Evolutionary conservation across 202 grass and related monocot species (phyloP).

Genomic region (Brachypodium distachyon): DNA sequence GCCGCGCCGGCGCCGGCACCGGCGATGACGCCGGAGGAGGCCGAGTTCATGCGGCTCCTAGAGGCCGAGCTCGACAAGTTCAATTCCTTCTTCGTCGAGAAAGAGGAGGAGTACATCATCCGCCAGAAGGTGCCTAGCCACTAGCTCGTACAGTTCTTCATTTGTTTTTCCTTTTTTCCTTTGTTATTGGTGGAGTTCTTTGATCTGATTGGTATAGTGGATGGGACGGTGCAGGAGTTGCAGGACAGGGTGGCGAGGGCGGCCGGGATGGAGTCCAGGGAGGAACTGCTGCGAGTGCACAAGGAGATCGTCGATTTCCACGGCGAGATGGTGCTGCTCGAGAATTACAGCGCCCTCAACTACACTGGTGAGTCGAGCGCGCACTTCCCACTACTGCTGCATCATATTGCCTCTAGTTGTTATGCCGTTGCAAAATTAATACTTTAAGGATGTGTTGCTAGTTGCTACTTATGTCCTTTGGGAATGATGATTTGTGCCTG

Average conservation of each 20-base stretch:
- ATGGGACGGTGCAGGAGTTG: conserved; percentile 52
- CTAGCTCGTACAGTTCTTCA: neutral
- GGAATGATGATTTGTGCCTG: conserved; percentile 6
- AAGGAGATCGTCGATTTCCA: conserved; percentile 95
- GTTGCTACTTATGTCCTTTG: conserved; percentile 10
- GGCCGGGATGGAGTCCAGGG: conserved; percentile 52
- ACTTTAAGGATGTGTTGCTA: neutral
- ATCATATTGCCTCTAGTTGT: neutral
- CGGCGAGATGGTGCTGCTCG: conserved; percentile 97
- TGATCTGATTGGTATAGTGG: conserved; percentile 6
- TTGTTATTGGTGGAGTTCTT: neutral
- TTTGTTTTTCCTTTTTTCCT: neutral
- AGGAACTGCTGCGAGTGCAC: conserved; percentile 74
- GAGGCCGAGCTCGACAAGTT: conserved; percentile 95
- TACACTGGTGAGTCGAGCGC: conserved; percentile 67
- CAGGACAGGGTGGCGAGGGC: conserved; percentile 60
- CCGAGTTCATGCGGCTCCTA: conserved; percentile 69
- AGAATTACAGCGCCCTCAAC: conserved; percentile 94
- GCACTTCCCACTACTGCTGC: neutral
- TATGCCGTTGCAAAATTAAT: neutral
- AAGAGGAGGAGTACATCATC: conserved; percentile 99
- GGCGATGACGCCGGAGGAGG: conserved; percentile 60
- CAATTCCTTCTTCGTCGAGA: conserved; percentile 86
- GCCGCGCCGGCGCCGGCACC: neutral
- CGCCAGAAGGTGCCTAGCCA: conserved; percentile 56